These are phyloP conservation scores for Apiospora phragmitis DNA, from an alignment of 2,329 filamentous ascomycete species.

Conservation along the genomic window DNA sequence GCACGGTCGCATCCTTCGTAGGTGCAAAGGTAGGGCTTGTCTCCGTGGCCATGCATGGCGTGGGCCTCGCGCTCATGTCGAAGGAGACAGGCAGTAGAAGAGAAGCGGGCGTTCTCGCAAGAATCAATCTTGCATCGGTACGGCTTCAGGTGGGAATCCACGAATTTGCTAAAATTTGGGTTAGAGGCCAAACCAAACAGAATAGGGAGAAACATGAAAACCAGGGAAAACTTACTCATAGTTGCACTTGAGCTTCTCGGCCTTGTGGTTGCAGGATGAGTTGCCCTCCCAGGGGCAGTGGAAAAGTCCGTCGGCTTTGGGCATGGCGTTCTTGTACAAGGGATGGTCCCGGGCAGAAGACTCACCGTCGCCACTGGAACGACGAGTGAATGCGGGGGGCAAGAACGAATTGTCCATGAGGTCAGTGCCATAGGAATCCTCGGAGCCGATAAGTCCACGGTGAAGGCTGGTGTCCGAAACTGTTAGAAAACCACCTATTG, in stretches of 20 bases:
- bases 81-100: slow-evolving; percentile 90
- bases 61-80: slow-evolving; percentile 95
- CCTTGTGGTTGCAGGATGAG: slow-evolving; percentile 77
- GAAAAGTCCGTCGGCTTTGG: slow-evolving; percentile 76
- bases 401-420: slow-evolving; percentile 40
- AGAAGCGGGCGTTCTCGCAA: slow-evolving; percentile 87
- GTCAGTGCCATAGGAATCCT: slow-evolving; percentile 38
- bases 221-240: slow-evolving; percentile 76
- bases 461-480: slow-evolving; percentile 39
- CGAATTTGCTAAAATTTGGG: slow-evolving; percentile 74
- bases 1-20: slow-evolving; percentile 87
- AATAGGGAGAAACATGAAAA: neutral
- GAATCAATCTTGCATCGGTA: slow-evolving; percentile 88
- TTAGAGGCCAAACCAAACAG: slow-evolving; percentile 15
- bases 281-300: slow-evolving; percentile 86
- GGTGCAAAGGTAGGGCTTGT: slow-evolving; percentile 87
- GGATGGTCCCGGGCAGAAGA: slow-evolving; percentile 62
- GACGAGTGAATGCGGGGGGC: slow-evolving; percentile 46
- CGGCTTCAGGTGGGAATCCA: slow-evolving; percentile 94
- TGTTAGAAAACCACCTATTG: slow-evolving; percentile 24
- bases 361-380: slow-evolving; percentile 54
- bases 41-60: slow-evolving; percentile 91
- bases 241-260: slow-evolving; percentile 97
- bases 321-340: slow-evolving; percentile 67
- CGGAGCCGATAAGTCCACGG: slow-evolving; percentile 37